Evolutionary conservation across 257 asterid genomes (phyloP), one percentile per base, ranked within the genome.

Genomic region (Thymus mandschuricus): DNA sequence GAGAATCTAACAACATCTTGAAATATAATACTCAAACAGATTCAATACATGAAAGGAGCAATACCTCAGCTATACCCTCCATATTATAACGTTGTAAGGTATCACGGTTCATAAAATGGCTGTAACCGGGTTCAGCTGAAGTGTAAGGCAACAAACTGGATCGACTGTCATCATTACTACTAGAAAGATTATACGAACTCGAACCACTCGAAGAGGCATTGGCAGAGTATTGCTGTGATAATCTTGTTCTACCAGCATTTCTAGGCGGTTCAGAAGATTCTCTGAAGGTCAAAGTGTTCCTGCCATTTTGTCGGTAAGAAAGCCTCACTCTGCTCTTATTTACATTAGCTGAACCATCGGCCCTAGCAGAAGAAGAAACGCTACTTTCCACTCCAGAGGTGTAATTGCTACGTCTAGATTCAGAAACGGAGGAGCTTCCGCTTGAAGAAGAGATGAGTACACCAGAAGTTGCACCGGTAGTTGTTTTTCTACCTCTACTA

Each of bases 21-120:
- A 52, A 52, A 56, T 9, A 6, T 28, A 29, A 33, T 61, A 62
- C 8, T 28, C 8, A 10, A 28, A 66, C 64, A 68, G 15, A 70
- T 6, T 28, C 7, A 64, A 77, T 46, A 15, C 31, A 2, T 48
- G 61, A 38, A 49, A 60, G 44, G 51, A 69, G 56, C 9, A 60
- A 54, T 85, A 92, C 98, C 96, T 88, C 96, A 12, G 88, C 81
- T 10, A 84, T 77, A 52, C 86, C 92, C 77, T 83, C 85, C 80
- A 85, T 80, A 80, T 80, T 83, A 75, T 83, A 82, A 29, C 72
- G 81, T 70, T 81, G 82, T 60, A 81, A 81, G 27, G 62, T 67
- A 58, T 71, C 85, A 38, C 45, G 75, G 59, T 72, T 82, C 76
- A 70, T 34, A 35, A 75, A 75, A 33, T 54, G 87, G 65, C 82